Percentiles rank a stretch among this genome's conserved stretches.
These are phyloP conservation scores for Thermothelomyces thermophilus DNA, from an alignment of 2,329 filamentous ascomycete species.

Conservation along the genomic window DNA sequence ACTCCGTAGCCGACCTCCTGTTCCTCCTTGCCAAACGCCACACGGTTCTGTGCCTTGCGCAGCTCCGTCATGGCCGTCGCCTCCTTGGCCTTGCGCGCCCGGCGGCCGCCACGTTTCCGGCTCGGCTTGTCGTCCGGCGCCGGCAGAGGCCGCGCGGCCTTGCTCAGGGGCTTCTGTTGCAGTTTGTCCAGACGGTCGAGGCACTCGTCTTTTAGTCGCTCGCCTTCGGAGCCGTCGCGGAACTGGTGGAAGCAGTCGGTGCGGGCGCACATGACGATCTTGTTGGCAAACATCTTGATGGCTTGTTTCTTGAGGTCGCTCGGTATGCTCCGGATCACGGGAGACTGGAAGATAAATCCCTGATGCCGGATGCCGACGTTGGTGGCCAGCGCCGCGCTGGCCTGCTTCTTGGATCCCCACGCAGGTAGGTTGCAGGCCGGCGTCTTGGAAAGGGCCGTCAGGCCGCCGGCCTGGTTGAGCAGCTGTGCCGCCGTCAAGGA, in stretches of 20 bases:
- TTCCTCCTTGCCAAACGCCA: conserved; percentile 95
- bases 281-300: conserved; percentile 89
- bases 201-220: conserved; percentile 74
- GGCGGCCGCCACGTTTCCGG: conserved; percentile 82
- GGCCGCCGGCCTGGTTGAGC: conserved; percentile 87
- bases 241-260: conserved; percentile 80
- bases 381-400: conserved; percentile 73
- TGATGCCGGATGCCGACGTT: conserved; percentile 88
- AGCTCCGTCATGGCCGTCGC: conserved; percentile 95
- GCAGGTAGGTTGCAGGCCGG: conserved; percentile 89
- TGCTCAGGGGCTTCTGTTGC: conserved; percentile 84
- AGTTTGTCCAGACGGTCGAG: conserved; percentile 85
- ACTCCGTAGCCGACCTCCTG: conserved; percentile 85
- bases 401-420: conserved; percentile 82
- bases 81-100: conserved; percentile 91
- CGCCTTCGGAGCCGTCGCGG: conserved; percentile 74
- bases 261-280: conserved; percentile 86
- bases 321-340: conserved; percentile 78
- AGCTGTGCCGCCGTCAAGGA: conserved; percentile 91
- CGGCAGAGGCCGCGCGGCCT: conserved; percentile 77
- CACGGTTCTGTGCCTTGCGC: conserved; percentile 89
- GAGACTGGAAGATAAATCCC: conserved; percentile 87
- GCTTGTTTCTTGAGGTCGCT: conserved; percentile 86
- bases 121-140: conserved; percentile 93
- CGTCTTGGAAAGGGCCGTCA: conserved; percentile 83